These are phyloP conservation scores for Protomyces pachydermus DNA, from an alignment of 1,139 yeast species.

Conservation along the genomic window DNA sequence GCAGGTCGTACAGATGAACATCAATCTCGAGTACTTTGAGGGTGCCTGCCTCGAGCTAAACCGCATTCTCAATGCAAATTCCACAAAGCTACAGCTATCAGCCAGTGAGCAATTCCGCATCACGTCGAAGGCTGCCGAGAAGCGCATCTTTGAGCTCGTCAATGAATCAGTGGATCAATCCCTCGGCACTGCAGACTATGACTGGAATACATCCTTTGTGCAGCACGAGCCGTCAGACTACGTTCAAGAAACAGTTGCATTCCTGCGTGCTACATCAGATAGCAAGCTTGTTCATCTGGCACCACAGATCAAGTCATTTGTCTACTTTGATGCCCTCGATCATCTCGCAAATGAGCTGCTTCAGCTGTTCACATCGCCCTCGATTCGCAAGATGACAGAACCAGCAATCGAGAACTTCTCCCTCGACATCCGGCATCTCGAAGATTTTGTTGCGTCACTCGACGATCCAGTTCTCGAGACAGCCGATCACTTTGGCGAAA, in stretches of 20 bases:
- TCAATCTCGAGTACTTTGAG: constrained; percentile 81
- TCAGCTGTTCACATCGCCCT: constrained; percentile 52
- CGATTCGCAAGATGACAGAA: constrained; percentile 42
- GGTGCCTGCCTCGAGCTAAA: constrained; percentile 49
- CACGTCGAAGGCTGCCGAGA: constrained; percentile 72
- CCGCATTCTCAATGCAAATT: constrained; percentile 43
- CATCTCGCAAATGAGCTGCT: constrained; percentile 65
- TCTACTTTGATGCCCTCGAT: constrained; percentile 82
- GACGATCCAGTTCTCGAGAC: constrained; percentile 37
- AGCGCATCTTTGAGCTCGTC: constrained; percentile 56
- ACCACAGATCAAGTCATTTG: constrained; percentile 65
- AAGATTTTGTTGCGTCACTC: constrained; percentile 47
- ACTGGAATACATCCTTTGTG: constrained; percentile 52
- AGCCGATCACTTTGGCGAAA: constrained; percentile 50
- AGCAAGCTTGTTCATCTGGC: constrained; percentile 85
- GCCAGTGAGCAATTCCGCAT: constrained; percentile 55
- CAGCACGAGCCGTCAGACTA: constrained; percentile 66
- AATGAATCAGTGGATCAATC: constrained; percentile 75
- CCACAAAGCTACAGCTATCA: constrained; percentile 49
- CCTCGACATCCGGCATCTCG: constrained; percentile 57
- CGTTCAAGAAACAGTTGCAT: constrained; percentile 80
- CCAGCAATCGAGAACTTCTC: constrained; percentile 57
- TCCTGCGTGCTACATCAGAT: constrained; percentile 76
- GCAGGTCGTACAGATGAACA: constrained; percentile 80
- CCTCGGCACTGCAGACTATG: constrained; percentile 78